Evolutionary conservation across 2,329 filamentous ascomycete genomes (phyloP), one percentile per base, ranked within the genome.

Genomic region (Claviceps purpurea): DNA sequence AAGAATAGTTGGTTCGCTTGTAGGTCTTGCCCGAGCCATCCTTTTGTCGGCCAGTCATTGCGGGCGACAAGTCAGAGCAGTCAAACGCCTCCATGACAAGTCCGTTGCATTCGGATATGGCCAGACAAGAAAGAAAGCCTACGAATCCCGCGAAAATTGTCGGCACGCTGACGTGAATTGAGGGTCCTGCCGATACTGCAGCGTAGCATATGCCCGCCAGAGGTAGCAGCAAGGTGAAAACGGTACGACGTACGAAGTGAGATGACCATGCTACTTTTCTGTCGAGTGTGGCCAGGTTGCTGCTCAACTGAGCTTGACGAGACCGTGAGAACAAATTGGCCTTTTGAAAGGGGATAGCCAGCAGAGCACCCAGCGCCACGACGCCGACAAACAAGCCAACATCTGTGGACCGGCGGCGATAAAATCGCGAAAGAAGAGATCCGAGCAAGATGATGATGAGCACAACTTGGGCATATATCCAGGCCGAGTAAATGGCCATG

Each of bases 51-150:
- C 78, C 77, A 6, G 76, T 85, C 72, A 85, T 83, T 11, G 84
- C 82, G 2, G 84, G 81, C 58, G 86, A 84, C 4, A 90, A 72
- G 64, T 90, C 87, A 42, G 83, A 87, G n/a, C 82, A 86, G 63
- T 90, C 87, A 64, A 84, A 90, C 0, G 82, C 83, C 62, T 89
- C 85, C 85, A 90, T 89, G 62, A 89, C 77, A 37, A 90, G 69
- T 1, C 85, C 84, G 56, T 84, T 79, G 65, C 85, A 89, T 65
- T 90, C 86, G 2, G 85, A 79, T 46, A 88, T 81, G 1, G 84
- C 85, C 10, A 91, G 75, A 50, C 81, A 83, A 1, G 82, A 84
- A 5, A 89, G 69, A 59, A 87, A 87, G 0, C 84, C 85, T 14
- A 89, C 76, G 4, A 80, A 63, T 1, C 75, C 77, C 0, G 84